Percentiles rank a stretch among this genome's conserved stretches.
phyloP scores from a whole-genome alignment of 176 grass and related monocot genomes.

The Neostapfia colusana region DNA sequence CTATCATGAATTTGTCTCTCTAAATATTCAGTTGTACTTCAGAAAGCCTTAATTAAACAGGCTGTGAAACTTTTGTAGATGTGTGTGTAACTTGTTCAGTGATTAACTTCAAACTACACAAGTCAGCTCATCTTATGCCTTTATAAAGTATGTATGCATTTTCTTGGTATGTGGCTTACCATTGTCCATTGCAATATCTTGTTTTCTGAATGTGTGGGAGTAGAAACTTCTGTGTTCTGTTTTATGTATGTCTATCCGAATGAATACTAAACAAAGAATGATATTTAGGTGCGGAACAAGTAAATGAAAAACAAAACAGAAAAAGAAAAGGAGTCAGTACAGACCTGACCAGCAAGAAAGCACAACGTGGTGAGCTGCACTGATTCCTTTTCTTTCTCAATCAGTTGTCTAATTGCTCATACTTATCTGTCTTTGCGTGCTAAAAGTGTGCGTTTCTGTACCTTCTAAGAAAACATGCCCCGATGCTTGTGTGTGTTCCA shows the following conservation, averaged over 20 bases:
- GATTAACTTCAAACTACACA: background rate
- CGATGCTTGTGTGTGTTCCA: background rate
- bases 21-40: background rate
- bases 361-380: conserved; percentile 57
- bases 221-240: conserved; percentile 35
- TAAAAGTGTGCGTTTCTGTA: conserved; percentile 2
- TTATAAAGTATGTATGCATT: conserved; percentile 21
- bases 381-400: conserved; percentile 59
- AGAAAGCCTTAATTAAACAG: background rate
- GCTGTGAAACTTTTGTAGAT: background rate
- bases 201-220: conserved; percentile 31
- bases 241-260: conserved; percentile 52
- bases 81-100: background rate
- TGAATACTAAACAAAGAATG: conserved; percentile 56
- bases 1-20: conserved; percentile 22
- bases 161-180: conserved; percentile 14
- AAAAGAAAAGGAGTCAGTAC: conserved; percentile 75
- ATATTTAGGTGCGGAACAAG: conserved; percentile 71
- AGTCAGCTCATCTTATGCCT: background rate
- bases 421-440: conserved; percentile 24
- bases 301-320: conserved; percentile 69
- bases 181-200: conserved; percentile 8
- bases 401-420: conserved; percentile 39
- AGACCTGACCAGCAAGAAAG: conserved; percentile 64
- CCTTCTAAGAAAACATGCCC: conserved; percentile 9